Evolutionary conservation across 1,284 basidiomycete species (phyloP), one percentile per base, ranked within the genome.

Genomic region (Gastroboletus turbinatus): DNA sequence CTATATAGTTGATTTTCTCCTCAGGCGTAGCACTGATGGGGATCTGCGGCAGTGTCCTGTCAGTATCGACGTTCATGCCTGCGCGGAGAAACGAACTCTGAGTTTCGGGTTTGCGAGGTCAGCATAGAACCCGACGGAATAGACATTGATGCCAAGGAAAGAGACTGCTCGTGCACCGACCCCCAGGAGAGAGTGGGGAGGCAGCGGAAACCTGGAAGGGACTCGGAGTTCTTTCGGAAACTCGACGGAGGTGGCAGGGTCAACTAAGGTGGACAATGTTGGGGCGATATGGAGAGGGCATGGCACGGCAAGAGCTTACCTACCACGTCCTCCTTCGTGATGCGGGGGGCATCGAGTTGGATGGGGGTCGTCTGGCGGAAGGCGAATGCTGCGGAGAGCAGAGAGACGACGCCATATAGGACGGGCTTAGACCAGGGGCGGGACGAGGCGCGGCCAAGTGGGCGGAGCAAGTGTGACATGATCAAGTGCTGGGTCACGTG

Each of bases 101-200:
- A 91, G 74, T 52, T 78, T 80, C 2, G 85, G 81, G 60, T 83
- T 82, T 25, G 76, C 67, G 50, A 92, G 73, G 70, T 93, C 91
- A 16, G 90, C 89, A 70, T 96, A 96, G 68, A 95, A 90, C 1
- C 81, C 93, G 42, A 92, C 83, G 5, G 91, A 90, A 71, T 96
- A 96, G 11, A 95, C 94, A 60, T 88, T 82, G 56, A 96, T 81
- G 6, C 83, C 78, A 44, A 96, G 75, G 73, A 96, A 93, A 13
- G 90, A 90, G 43, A 96, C 93, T 0, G 87, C 92, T 43, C 94
- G 79, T 32, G 94, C 90, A 43, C 93, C 93, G 2, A 91, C 75
- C 1, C 94, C 93, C 13, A 95, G 74, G 6, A 96, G 79, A 17
- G 82, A 79, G 63, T 91, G 81, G 2, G 78, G 74, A 11, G 87